phyloP scores from a whole-genome alignment of 805 yeast genomes.

The Suhomyces prunicola region DNA sequence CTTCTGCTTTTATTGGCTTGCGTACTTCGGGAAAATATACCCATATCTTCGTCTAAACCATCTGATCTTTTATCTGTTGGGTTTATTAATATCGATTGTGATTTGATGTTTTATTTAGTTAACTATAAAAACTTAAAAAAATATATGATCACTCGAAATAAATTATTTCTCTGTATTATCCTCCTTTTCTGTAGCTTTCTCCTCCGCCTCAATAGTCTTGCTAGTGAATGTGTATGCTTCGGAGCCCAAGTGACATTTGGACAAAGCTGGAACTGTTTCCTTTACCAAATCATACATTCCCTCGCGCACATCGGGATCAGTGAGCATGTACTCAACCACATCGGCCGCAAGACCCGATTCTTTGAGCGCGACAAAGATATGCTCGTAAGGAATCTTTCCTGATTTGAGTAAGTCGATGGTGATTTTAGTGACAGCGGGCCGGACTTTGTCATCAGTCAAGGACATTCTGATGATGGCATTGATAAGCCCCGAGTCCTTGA shows the following conservation, averaged over 20 bases:
- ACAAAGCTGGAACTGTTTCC: constrained; percentile 10
- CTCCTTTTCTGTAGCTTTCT: neutral
- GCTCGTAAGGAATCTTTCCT: constrained; percentile 29
- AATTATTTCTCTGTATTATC: neutral
- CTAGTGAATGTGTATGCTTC: neutral
- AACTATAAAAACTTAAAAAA: neutral
- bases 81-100: neutral
- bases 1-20: constrained; percentile 1
- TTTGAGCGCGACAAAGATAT: constrained; percentile 27
- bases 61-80: neutral
- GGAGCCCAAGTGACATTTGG: neutral
- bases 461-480: constrained; percentile 24
- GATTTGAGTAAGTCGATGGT: constrained; percentile 19
- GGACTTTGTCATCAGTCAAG: constrained; percentile 26
- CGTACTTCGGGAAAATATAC: neutral
- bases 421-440: constrained; percentile 22
- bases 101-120: neutral
- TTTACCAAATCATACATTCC: constrained; percentile 23
- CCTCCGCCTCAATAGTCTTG: neutral
- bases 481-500: constrained; percentile 30
- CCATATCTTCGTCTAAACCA: neutral
- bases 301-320: constrained; percentile 26
- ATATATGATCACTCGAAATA: neutral
- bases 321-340: constrained; percentile 21
- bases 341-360: constrained; percentile 30